Evolutionary conservation across 345 rosid species (phyloP).

Genomic region (Eucalyptus erythrocorys): DNA sequence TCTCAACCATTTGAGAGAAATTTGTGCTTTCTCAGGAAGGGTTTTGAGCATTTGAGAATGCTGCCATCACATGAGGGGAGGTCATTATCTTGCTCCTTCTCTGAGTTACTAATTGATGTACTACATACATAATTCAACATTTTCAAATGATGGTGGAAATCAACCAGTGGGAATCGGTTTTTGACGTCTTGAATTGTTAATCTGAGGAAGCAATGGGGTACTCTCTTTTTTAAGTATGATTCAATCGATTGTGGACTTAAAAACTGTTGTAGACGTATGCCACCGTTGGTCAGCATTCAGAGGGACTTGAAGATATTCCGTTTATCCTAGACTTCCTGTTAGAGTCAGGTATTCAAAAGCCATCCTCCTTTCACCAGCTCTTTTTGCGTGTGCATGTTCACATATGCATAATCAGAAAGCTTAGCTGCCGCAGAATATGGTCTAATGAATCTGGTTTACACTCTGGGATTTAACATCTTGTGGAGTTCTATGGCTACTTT

Average conservation of each 20-base stretch:
- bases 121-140: background rate
- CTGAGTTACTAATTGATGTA: background rate
- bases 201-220: background rate
- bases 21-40: background rate
- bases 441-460: background rate
- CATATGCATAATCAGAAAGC: background rate
- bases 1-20: background rate
- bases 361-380: background rate
- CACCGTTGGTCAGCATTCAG: background rate
- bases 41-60: background rate
- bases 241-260: background rate
- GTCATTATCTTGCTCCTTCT: background rate
- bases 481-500: background rate
- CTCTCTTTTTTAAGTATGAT: background rate
- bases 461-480: background rate
- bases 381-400: background rate
- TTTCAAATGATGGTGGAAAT: background rate
- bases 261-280: background rate
- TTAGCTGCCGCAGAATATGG: background rate
- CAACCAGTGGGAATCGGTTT: background rate
- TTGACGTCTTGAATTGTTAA: background rate
- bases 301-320: background rate
- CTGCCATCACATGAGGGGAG: background rate
- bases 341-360: background rate
- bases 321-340: background rate